A percentile compares a stretch with the other conserved stretches of the same genome.
Conservation (phyloP, 2,329 filamentous ascomycete species). For the Septoria petroselini region DNA sequence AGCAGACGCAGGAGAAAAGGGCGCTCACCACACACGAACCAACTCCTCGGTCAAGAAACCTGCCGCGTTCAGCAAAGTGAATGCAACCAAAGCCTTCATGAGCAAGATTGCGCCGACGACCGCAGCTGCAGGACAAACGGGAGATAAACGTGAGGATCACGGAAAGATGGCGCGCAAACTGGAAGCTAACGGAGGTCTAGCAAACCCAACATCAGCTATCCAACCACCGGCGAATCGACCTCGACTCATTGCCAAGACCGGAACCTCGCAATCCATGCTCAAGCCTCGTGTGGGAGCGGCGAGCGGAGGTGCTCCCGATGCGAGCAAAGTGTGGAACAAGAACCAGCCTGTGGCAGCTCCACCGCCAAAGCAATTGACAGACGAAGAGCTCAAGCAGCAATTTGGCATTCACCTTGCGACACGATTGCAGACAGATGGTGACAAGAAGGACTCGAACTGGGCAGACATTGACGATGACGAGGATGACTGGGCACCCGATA, state of each 20-base stretch:
- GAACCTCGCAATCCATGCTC: slow-evolving; percentile 53
- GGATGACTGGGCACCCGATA: slow-evolving; percentile 81
- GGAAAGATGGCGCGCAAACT: neutral
- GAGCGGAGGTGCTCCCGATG: slow-evolving; percentile 59
- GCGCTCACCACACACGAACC: slow-evolving; percentile 56
- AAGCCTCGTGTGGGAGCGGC: slow-evolving; percentile 37
- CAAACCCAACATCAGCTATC: slow-evolving; percentile 50
- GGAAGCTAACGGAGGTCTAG: slow-evolving; percentile 22
- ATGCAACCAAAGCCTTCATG: slow-evolving; percentile 82
- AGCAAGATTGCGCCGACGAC: slow-evolving; percentile 63
- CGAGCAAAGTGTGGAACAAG: slow-evolving; percentile 81
- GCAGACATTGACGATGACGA: slow-evolving; percentile 87
- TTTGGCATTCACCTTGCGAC: slow-evolving; percentile 83
- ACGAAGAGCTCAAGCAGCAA: slow-evolving; percentile 79
- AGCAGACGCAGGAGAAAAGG: slow-evolving; percentile 53
- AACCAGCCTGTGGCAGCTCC: slow-evolving; percentile 68
- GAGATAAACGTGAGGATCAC: slow-evolving; percentile 52
- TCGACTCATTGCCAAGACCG: slow-evolving; percentile 72
- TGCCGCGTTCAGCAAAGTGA: slow-evolving; percentile 77
- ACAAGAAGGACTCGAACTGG: slow-evolving; percentile 76
- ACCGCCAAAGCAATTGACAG: slow-evolving; percentile 77
- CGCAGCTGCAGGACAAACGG: slow-evolving; percentile 47
- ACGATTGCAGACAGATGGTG: slow-evolving; percentile 71
- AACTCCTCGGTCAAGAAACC: slow-evolving; percentile 65
- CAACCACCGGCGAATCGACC: slow-evolving; percentile 51